Percentiles rank a stretch among this genome's conserved stretches.
Conservation (phyloP, 2,329 filamentous ascomycete species). For the Ophiostoma fasciatum region DNA sequence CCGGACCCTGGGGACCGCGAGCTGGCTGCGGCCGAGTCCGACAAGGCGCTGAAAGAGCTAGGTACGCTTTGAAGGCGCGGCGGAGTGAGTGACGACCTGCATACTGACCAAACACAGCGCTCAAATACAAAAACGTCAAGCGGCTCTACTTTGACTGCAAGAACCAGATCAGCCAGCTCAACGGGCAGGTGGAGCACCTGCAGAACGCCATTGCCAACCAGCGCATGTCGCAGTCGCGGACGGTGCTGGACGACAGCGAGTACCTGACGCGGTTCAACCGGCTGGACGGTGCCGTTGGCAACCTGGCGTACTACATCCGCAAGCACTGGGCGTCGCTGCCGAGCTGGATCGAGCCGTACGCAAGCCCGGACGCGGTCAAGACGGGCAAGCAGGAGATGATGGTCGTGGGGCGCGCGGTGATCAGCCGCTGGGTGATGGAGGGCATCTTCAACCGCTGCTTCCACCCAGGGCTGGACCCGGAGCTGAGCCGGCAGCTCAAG, state of each 20-base stretch:
- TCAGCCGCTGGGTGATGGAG: constrained; percentile 79
- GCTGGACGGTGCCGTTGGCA: constrained; percentile 85
- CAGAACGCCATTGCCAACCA: constrained; percentile 98
- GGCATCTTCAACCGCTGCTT: constrained; percentile 87
- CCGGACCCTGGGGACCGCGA: constrained; percentile 28
- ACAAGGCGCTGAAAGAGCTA: constrained; percentile 43
- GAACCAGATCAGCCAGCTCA: constrained; percentile 76
- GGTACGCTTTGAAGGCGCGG: no score
- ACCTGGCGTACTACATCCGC: constrained; percentile 87
- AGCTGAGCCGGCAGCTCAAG: constrained; percentile 67
- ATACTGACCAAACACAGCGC: no score
- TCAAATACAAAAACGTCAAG: constrained; percentile 97
- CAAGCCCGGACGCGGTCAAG: constrained; percentile 72
- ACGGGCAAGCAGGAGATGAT: constrained; percentile 97
- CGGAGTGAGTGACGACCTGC: no score
- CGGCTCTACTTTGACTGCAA: constrained; percentile 95
- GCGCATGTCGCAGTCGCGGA: constrained; percentile 84
- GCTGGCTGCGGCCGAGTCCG: constrained; percentile 25
- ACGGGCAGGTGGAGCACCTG: constrained; percentile 76
- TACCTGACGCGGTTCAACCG: constrained; percentile 81
- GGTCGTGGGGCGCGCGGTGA: constrained; percentile 75
- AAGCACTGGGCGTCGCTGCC: constrained; percentile 85
- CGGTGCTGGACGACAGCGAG: constrained; percentile 87
- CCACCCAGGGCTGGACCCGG: constrained; percentile 70
- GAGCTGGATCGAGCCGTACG: constrained; percentile 60